Evolutionary conservation across 495 filamentous ascomycete genomes (phyloP), one percentile per base, ranked within the genome.

Genomic region (Penicillium taxi): DNA sequence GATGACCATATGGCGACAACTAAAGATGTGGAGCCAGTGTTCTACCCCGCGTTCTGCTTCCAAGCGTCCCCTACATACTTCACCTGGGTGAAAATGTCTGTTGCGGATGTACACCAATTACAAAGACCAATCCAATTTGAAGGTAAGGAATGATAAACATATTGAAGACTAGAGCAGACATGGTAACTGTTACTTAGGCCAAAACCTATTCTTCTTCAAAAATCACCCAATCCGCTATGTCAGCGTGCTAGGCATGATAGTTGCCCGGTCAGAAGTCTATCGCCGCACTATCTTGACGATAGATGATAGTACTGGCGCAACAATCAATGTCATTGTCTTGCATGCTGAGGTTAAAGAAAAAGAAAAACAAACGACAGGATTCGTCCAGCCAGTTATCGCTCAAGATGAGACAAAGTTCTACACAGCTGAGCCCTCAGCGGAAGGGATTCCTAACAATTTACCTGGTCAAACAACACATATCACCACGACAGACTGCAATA

Each of bases 181-280:
- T n/a, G n/a, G n/a, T n/a, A n/a, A n/a, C n/a, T n/a, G n/a, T n/a
- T n/a, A n/a, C 22, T 9, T 42, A 89, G 81, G 75, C 35, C 78
- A 85, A 56, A 64, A 78, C 48, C 61, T 90, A 13, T 91, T 76
- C 64, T 88, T 90, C 64, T 69, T 81, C 64, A 52, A 72, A 22
- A 96, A 96, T 65, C 87, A 96, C 58, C 91, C 93, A 0, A 82
- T 96, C 41, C 80, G 79, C 69, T 95, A 78, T 74, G 76, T 91
- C 26, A 76, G 80, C 44, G 48, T 96, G 12, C 72, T 81, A 15
- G 91, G 90, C 9, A 18, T 72, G 9, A 72, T 98, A 13, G 81
- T 94, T 31, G 82, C 84, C 9, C 67, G 87, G 36, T 80, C 86
- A 40, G 76, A 86, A 13, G 72, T 67, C 37, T 53, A 67, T 8